Evolutionary conservation across 176 grass and related monocot species (phyloP).

Genomic region (Phoenix dactylifera): DNA sequence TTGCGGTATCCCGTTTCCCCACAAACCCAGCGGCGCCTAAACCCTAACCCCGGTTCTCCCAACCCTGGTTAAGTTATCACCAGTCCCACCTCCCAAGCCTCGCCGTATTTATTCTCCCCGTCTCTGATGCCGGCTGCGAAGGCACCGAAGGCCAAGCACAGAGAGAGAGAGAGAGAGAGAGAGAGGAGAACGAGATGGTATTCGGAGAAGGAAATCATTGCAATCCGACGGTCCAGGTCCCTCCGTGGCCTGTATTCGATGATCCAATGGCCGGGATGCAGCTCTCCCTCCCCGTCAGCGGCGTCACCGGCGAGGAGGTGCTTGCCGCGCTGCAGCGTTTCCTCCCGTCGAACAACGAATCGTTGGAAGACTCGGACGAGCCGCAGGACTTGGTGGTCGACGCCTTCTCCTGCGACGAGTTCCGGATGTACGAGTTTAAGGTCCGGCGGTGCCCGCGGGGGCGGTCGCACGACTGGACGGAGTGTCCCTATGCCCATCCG

Average conservation of each 20-base stretch:
- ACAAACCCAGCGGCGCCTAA: too few species aligned
- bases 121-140: too few species aligned
- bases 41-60: too few species aligned
- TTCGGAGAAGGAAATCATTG: neutral
- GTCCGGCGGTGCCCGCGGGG: conserved; percentile 10
- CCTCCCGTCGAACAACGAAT: neutral
- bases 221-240: neutral
- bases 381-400: neutral
- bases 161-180: too few species aligned
- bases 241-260: neutral
- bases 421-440: conserved; percentile 19
- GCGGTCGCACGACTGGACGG: neutral
- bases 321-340: conserved; percentile 1
- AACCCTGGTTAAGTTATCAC: too few species aligned
- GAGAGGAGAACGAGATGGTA: neutral
- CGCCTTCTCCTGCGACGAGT: neutral
- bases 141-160: too few species aligned
- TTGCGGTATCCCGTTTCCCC: too few species aligned
- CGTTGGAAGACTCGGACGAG: neutral
- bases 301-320: neutral
- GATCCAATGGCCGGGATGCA: neutral
- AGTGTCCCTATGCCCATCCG: conserved; percentile 3
- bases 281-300: neutral
- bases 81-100: too few species aligned
- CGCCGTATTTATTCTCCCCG: too few species aligned